Percentiles rank a stretch among this genome's conserved stretches.
phyloP scores from a whole-genome alignment of 2,329 filamentous ascomycete genomes.

The Alternaria arborescens region DNA sequence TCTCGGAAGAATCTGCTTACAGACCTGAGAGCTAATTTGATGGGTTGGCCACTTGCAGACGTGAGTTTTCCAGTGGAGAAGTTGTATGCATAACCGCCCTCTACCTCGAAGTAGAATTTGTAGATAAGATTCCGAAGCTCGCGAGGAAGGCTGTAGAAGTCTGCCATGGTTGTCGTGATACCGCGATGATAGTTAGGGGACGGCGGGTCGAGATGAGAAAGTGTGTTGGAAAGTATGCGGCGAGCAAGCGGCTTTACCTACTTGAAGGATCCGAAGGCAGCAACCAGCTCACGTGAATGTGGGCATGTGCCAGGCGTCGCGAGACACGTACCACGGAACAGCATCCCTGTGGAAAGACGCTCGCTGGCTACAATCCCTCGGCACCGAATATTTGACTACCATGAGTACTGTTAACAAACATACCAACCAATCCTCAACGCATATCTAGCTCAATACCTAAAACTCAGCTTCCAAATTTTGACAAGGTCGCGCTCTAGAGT shows the following conservation, averaged over 20 bases:
- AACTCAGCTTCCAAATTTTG: too few relatives aligned
- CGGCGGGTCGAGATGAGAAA: neutral
- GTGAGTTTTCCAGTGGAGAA: neutral
- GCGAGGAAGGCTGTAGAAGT: constrained; percentile 6
- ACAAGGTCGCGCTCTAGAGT: too few relatives aligned
- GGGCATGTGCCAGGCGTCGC: too few relatives aligned
- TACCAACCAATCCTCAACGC: too few relatives aligned
- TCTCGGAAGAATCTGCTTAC: neutral
- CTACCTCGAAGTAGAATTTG: constrained; percentile 10
- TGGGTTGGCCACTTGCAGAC: neutral
- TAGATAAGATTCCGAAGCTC: constrained; percentile 23
- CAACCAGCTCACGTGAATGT: neutral
- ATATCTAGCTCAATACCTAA: too few relatives aligned
- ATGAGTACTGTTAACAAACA: neutral
- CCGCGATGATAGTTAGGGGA: neutral
- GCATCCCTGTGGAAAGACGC: neutral
- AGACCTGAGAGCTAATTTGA: neutral
- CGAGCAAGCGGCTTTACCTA: neutral
- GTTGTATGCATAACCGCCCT: constrained; percentile 16
- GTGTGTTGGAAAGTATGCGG: neutral
- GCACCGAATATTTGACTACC: neutral
- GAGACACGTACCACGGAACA: too few relatives aligned
- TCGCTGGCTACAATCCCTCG: neutral
- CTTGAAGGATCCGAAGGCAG: neutral
- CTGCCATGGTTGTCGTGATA: neutral